Evolutionary conservation across 2,329 filamentous ascomycete species (phyloP), one percentile per base, ranked within the genome.

Genomic region (Aureobasidium mangrovei): DNA sequence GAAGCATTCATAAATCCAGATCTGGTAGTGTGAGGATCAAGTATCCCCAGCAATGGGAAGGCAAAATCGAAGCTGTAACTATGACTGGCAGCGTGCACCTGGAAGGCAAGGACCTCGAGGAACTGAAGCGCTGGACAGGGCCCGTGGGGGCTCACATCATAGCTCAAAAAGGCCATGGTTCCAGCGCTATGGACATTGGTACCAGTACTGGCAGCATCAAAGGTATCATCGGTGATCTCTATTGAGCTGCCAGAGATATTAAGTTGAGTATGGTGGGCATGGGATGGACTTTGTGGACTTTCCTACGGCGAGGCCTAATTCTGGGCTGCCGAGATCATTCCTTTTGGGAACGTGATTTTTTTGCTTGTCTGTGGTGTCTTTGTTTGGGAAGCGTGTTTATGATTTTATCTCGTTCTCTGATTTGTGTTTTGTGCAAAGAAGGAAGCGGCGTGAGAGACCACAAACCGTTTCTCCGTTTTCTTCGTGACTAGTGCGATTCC

Each of bases 41-140:
- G 1, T 74, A 74, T 56, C 71, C 72, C 3, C 61, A 69, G 35
- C 67, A 69, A 49, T 74, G 72, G 72, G 66, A 69, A 41, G 72
- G 72, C 4, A 57, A 59, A 31, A 60, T 74, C 1, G 63, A 69
- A 24, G 72, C 67, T 1, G 63, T 62, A 24, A 65, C 64, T n/a
- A 54, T 65, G 39, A 70, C 62, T 51, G 72, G 72, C 0, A 64
- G 61, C 24, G 55, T 74, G 32, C 63, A 64, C 42, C 56, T 74
- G n/a, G 59, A 63, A 24, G 72, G 72, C 2, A 64, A 66, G 28
- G 69, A 68, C 35, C 54, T 74, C 7, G 60, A 70, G 44, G 56
- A 70, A 0, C 46, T 67, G 7, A 58, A 61, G 4, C 57, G 66
- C 49, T 64, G 65, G 6, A 54, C 63, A 29, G 61, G 62, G 18